Conservation (phyloP, 345 rosid species). For the Trapa incisa region DNA sequence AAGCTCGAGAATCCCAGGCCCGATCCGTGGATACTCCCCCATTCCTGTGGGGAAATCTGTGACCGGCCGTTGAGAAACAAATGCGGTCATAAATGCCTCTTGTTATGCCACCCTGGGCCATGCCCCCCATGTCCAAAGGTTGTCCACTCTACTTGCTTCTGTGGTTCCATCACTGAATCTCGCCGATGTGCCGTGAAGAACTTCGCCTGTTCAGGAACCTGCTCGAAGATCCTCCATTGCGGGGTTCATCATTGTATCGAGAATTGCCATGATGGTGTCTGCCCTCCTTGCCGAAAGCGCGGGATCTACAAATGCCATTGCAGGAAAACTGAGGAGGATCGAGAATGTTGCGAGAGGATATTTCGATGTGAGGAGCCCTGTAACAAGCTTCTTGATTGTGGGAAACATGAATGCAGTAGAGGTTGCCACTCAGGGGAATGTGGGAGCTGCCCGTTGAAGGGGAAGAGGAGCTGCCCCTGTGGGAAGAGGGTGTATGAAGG, state of each 20-base stretch:
- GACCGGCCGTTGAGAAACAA: conserved; percentile 40
- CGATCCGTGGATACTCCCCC: conserved; percentile 86
- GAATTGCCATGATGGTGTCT: conserved; percentile 54
- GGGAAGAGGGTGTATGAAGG: conserved; percentile 68
- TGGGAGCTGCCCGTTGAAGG: conserved; percentile 69
- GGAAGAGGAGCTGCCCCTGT: conserved; percentile 84
- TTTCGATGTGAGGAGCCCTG: conserved; percentile 66
- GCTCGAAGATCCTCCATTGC: conserved; percentile 44
- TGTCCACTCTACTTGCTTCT: conserved; percentile 45
- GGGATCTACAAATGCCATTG: conserved; percentile 49
- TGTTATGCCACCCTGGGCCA: conserved; percentile 85
- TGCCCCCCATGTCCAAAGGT: conserved; percentile 84
- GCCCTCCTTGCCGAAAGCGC: conserved; percentile 57
- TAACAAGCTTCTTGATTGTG: conserved; percentile 40
- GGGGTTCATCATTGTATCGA: conserved; percentile 40
- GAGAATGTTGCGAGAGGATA: conserved; percentile 59
- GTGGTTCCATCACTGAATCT: conserved; percentile 45
- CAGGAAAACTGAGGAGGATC: conserved; percentile 48
- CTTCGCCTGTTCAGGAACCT: conserved; percentile 46
- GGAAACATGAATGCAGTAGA: conserved; percentile 60
- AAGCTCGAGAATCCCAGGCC: conserved; percentile 50
- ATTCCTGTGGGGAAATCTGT: conserved; percentile 85
- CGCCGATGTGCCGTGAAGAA: conserved; percentile 62
- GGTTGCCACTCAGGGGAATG: conserved; percentile 75
- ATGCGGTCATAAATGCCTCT: conserved; percentile 71